Percentiles rank a stretch among this genome's conserved stretches.
phyloP scores from a whole-genome alignment of 306 rosid species.

The Quercus agrifolia region DNA sequence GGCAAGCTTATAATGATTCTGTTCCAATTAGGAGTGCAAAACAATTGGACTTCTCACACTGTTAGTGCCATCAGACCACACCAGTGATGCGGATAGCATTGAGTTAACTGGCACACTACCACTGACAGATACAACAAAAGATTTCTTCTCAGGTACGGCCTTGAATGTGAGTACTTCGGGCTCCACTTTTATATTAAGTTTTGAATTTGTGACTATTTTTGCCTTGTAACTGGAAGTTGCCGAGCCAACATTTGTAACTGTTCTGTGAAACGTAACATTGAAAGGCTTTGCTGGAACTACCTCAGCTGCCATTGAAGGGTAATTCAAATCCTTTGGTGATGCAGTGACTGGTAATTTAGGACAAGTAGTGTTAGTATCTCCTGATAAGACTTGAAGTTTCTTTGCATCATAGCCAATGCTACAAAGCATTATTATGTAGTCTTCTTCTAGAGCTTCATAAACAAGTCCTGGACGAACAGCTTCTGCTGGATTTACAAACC shows the following conservation, averaged over 20 bases:
- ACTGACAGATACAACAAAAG: slow-evolving; percentile 26
- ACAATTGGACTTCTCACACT: slow-evolving; percentile 32
- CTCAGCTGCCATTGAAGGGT: slow-evolving; percentile 25
- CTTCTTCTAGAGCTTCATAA: slow-evolving; percentile 29
- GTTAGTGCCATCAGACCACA: slow-evolving; percentile 31
- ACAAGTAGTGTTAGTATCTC: background rate
- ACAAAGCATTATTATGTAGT: slow-evolving; percentile 26
- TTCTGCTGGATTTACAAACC: slow-evolving; percentile 23
- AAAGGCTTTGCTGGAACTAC: background rate
- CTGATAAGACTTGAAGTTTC: background rate
- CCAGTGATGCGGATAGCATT: slow-evolving; percentile 11
- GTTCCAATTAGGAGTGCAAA: background rate
- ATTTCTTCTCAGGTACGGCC: slow-evolving; percentile 20
- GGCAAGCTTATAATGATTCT: too few relatives aligned
- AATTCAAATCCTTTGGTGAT: slow-evolving; percentile 26
- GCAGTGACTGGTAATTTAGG: too few relatives aligned
- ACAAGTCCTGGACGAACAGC: slow-evolving; percentile 30
- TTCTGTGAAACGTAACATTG: slow-evolving; percentile 14
- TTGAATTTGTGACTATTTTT: background rate
- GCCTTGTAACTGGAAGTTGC: slow-evolving; percentile 26
- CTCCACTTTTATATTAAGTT: slow-evolving; percentile 11
- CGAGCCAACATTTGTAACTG: slow-evolving; percentile 30
- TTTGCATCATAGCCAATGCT: background rate
- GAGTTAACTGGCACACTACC: background rate
- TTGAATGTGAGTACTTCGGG: slow-evolving; percentile 26